phyloP scores from a whole-genome alignment of 208 protist genomes.

The Willaertia magna region DNA sequence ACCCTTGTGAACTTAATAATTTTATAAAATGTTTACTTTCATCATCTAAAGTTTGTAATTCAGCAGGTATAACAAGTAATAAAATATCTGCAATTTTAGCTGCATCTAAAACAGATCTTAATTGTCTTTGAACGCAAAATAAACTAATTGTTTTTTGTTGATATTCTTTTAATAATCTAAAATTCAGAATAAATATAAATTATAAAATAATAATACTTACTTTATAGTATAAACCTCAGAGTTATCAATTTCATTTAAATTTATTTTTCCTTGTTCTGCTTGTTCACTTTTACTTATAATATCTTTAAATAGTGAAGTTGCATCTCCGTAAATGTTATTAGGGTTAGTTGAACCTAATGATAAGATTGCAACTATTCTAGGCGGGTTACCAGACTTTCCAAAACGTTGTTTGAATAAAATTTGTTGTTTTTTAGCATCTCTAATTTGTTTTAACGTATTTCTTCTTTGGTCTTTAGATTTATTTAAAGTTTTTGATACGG shows the following conservation, averaged over 20 bases:
- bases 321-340: not conserved
- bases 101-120: not conserved
- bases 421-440: slow-evolving; percentile 1
- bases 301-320: not conserved
- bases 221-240: not conserved
- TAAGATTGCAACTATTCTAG: slow-evolving; percentile 11
- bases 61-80: not conserved
- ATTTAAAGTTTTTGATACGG: not conserved
- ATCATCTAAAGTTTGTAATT: not conserved
- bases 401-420: not conserved
- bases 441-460: not conserved
- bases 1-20: slow-evolving; percentile 8
- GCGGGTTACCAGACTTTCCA: not conserved
- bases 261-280: not conserved
- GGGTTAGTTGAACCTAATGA: not conserved
- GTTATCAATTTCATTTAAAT: not conserved
- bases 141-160: not conserved
- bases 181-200: too few species aligned
- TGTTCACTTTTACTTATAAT: not conserved
- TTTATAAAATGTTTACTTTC: not conserved
- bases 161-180: not conserved
- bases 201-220: too few species aligned
- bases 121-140: not conserved
- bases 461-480: not conserved
- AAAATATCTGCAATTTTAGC: slow-evolving; percentile 12